Conservation (phyloP, 176 grass and related monocot genomes). For the Carex littledalei region DNA sequence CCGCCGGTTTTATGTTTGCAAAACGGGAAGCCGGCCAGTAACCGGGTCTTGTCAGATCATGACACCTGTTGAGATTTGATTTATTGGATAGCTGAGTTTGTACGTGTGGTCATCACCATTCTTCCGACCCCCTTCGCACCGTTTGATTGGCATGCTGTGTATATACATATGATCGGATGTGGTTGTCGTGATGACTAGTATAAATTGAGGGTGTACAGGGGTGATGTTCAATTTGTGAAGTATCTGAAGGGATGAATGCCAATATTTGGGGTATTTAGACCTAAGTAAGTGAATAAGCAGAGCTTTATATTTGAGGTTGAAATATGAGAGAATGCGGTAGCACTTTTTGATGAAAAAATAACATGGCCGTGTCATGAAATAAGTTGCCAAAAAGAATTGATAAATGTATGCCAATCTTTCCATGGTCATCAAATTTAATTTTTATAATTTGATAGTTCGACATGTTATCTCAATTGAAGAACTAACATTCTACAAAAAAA, state of each 20-base stretch:
- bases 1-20: conserved; percentile 83
- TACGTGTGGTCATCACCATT: conserved; percentile 48
- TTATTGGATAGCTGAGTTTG: conserved; percentile 35
- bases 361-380: neutral
- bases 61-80: conserved; percentile 61
- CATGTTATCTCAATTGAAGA: neutral
- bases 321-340: neutral
- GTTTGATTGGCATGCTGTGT: conserved; percentile 45
- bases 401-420: neutral
- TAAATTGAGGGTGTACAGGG: conserved; percentile 15
- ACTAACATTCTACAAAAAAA: neutral
- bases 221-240: conserved; percentile 11
- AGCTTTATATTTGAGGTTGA: neutral
- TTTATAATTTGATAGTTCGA: neutral
- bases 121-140: conserved; percentile 64
- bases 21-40: conserved; percentile 88
- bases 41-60: conserved; percentile 66
- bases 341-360: neutral
- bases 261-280: conserved; percentile 29
- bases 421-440: neutral
- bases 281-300: conserved; percentile 5
- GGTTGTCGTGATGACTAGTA: neutral
- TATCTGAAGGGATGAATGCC: conserved; percentile 17
- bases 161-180: conserved; percentile 50
- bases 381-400: neutral